Evolutionary conservation across 2,329 filamentous ascomycete species (phyloP), one percentile per base, ranked within the genome.

Genomic region (Cadophora sp.): DNA sequence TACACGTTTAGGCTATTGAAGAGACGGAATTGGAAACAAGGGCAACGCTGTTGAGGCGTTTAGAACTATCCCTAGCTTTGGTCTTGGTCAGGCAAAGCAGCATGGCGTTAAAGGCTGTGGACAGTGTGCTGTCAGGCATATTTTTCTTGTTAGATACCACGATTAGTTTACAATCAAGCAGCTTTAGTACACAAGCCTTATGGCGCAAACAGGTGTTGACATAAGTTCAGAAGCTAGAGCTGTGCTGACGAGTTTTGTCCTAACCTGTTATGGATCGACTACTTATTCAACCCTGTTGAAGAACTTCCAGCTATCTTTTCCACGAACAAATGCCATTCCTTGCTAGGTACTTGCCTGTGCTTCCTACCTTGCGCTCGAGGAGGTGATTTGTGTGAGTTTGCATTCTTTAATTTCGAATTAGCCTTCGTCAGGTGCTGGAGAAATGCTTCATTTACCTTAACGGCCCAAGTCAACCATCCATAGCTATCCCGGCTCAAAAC

Each of bases 111-210:
- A 24, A n/a, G 48, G 24, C 16, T 55, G 43, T 61, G 64, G 56
- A 19, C 56, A 53, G 46, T 19, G 31, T 24, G 27, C 43, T 46
- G 50, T 46, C 46, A 40, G 46, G 46, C 31, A 37, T 43, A 40
- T 22, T 53, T 48, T 61, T 43, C 34, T 53, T 61, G 7, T 66
- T 61, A 66, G 64, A 66, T 66, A 66, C 64, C 64, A 66, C 56
- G 60, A 53, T 63, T 63, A 55, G 19, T 55, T 43, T 55, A 37
- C 61, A 40, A 37, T 63, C 48, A 63, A 63, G 22, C 48, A 37
- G 48, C 43, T 51, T 55, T 29, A 53, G 31, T 46, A 40, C 48
- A 53, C 31, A 29, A 43, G 46, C 46, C 61, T 31, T 27, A 31
- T 51, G 61, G 31, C 43, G 22, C 22, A 46, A 48, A 59, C 56